Evolutionary conservation across 1,284 basidiomycete genomes (phyloP).

Genomic region (Pseudozyma pruni): DNA sequence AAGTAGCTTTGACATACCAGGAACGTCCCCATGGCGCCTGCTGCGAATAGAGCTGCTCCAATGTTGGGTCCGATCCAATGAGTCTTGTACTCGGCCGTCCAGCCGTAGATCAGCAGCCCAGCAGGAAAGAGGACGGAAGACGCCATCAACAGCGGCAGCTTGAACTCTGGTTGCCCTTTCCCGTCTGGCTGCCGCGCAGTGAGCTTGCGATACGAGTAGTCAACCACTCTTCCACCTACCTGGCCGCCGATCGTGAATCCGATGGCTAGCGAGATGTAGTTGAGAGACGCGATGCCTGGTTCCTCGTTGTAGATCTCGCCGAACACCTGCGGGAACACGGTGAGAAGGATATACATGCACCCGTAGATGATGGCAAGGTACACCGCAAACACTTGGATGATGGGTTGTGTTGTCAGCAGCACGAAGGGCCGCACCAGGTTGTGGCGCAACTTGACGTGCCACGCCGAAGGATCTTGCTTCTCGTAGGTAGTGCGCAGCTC

Average conservation of each 20-base stretch:
- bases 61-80: constrained; percentile 78
- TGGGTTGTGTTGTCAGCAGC: constrained; percentile 71
- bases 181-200: constrained; percentile 72
- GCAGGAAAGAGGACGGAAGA: constrained; percentile 73
- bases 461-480: constrained; percentile 38
- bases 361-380: constrained; percentile 70
- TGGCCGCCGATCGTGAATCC: constrained; percentile 70
- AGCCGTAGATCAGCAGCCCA: constrained; percentile 76
- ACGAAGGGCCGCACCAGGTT: constrained; percentile 71
- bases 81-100: constrained; percentile 73
- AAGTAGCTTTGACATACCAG: constrained; percentile 55
- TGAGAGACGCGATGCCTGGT: constrained; percentile 73
- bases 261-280: constrained; percentile 74
- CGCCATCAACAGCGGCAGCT: constrained; percentile 73
- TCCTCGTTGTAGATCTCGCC: constrained; percentile 70
- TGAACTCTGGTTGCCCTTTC: constrained; percentile 71
- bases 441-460: constrained; percentile 64
- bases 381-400: constrained; percentile 70
- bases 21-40: constrained; percentile 47
- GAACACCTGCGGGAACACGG: constrained; percentile 76
- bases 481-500: constrained; percentile 55
- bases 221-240: constrained; percentile 73
- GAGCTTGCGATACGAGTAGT: constrained; percentile 73
- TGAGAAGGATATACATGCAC: constrained; percentile 73
- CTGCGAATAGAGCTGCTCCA: constrained; percentile 38